Evolutionary conservation across 768 basidiomycete species (phyloP).

Genomic region (Lepiota venenata): DNA sequence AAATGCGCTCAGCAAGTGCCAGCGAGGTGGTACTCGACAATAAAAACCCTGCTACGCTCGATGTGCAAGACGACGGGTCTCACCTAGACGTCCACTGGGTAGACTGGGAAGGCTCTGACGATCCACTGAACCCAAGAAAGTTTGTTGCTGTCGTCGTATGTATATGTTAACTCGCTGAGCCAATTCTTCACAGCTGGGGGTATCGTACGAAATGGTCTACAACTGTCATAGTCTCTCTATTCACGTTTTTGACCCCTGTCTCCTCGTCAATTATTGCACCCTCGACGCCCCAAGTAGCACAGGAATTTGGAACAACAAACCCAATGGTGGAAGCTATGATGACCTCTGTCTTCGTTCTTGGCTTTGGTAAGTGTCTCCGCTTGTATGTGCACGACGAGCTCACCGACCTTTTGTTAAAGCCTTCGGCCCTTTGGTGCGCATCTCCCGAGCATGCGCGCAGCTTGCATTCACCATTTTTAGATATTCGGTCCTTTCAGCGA

Average conservation of each 20-base stretch:
- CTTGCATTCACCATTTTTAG: constrained; percentile 49
- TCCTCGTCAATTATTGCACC: constrained; percentile 78
- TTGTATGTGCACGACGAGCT: not conserved
- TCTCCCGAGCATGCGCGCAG: not conserved
- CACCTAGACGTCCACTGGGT: constrained; percentile 32
- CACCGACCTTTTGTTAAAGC: constrained; percentile 28
- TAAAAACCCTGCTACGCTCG: not conserved
- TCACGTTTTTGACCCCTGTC: constrained; percentile 66
- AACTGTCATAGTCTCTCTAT: constrained; percentile 59
- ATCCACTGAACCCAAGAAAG: constrained; percentile 60
- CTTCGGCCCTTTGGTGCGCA: constrained; percentile 44
- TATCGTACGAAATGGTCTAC: constrained; percentile 60
- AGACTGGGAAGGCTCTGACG: constrained; percentile 62
- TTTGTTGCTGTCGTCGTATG: constrained; percentile 22
- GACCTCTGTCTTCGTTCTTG: constrained; percentile 50
- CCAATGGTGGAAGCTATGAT: constrained; percentile 48
- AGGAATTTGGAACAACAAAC: constrained; percentile 52
- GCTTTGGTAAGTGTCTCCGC: constrained; percentile 44
- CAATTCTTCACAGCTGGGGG: constrained; percentile 45
- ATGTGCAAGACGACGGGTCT: not conserved
- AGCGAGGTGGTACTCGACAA: not conserved
- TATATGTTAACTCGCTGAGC: not conserved
- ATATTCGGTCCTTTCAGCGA: constrained; percentile 64
- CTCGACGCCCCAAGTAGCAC: constrained; percentile 46
- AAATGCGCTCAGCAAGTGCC: not conserved